Evolutionary conservation across 352 stramenopile genomes (phyloP), one percentile per base, ranked within the genome.

Genomic region (Albugo laibachii): DNA sequence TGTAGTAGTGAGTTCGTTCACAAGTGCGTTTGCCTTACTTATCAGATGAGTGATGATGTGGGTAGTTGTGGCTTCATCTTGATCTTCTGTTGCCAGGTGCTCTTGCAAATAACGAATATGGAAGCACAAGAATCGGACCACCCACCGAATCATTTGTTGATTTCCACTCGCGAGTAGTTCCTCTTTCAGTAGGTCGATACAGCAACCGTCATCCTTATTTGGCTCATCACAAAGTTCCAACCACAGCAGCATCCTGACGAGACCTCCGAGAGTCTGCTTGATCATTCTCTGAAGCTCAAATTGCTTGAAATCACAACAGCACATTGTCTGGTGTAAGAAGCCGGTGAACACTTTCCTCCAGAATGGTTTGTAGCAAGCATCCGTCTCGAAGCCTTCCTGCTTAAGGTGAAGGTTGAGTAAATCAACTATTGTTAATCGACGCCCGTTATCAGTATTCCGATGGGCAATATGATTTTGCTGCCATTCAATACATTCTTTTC

Each of bases 271-370:
- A 19, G 73, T 45, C 41, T 86, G 74, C 0, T 55, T 57, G 13
- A 67, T 67, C 36, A 86, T 83, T 13, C 74, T 58, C 10, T 65
- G 65, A 21, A 86, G 62, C 41, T 86, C 66, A 53, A 80, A 31
- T 31, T 31, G 24, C 8, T 31, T 31, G 8, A 31, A 31, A 31
- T 3, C 8, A 31, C 24, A 31, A 31, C 24, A 31, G 24, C 24
- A 31, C 24, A 31, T 59, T 0, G 58, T 69, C 21, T 82, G 64
- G 11, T 31, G 12, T 31, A 37, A 12, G 5, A 13, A 47, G 46
- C 16, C 14, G 19, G 10, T 27, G 27, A 52, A 15, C 11, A 14
- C 13, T 2, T 12, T 4, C 34, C 13, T n/a, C 15, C 19, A 13
- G 1, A 16, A 20, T 15, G 5, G 2, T 15, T 10, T 21, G 16